Evolutionary conservation across 768 basidiomycete species (phyloP).

Genomic region (Tylopilus felleus): DNA sequence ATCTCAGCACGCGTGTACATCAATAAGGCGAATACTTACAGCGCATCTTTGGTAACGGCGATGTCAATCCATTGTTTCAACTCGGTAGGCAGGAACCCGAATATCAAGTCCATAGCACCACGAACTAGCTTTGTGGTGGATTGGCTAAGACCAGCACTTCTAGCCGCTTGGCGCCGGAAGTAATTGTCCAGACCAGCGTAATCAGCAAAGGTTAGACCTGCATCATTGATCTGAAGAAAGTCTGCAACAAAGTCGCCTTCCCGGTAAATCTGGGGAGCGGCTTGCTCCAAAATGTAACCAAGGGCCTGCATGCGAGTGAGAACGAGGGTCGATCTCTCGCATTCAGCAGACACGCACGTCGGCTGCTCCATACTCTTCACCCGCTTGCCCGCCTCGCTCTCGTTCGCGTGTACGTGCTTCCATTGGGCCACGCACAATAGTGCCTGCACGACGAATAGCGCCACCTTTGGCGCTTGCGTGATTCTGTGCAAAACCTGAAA

Average conservation of each 20-base stretch:
- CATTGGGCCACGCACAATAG: constrained; percentile 74
- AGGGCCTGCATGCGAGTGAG: constrained; percentile 54
- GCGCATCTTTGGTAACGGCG: constrained; percentile 67
- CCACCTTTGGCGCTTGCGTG: constrained; percentile 41
- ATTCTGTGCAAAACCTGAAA: constrained; percentile 42
- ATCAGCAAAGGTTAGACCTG: constrained; percentile 89
- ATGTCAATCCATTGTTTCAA: constrained; percentile 82
- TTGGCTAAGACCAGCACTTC: constrained; percentile 61
- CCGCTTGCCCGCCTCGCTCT: constrained; percentile 49
- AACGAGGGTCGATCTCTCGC: background rate
- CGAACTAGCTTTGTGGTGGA: constrained; percentile 77
- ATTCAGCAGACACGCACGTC: constrained; percentile 49
- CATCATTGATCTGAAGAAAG: constrained; percentile 89
- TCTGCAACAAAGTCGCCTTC: constrained; percentile 89
- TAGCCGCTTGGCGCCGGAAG: constrained; percentile 87
- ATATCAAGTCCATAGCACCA: constrained; percentile 91
- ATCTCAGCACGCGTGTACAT: constrained; percentile 2
- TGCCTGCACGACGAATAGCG: constrained; percentile 79
- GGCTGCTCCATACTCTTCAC: constrained; percentile 63
- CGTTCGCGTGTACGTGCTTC: constrained; percentile 47
- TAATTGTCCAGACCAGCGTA: constrained; percentile 93
- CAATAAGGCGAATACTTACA: constrained; percentile 43
- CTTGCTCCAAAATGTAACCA: constrained; percentile 67
- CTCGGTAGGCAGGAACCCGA: constrained; percentile 86
- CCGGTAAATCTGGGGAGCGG: constrained; percentile 68